These are phyloP conservation scores for Podosphaera leucotricha DNA, from an alignment of 2,329 filamentous ascomycete species.

Conservation along the genomic window DNA sequence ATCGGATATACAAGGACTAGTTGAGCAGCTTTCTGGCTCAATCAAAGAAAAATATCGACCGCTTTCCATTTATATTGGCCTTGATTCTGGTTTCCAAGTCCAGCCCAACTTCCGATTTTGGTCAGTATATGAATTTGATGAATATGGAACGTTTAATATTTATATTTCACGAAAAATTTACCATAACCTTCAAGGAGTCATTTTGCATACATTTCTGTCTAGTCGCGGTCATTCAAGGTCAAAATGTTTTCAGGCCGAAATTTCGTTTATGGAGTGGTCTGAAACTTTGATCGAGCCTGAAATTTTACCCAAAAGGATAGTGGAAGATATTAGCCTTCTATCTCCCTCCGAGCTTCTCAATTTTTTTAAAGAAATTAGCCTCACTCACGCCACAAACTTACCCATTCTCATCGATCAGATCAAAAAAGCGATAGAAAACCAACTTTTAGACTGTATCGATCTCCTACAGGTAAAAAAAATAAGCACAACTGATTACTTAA, in stretches of 20 bases:
- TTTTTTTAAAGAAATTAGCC: constrained; percentile 5
- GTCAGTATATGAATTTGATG: constrained; percentile 17
- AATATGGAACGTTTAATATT: constrained; percentile 13
- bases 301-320: constrained; percentile 15
- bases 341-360: constrained; percentile 15
- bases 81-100: constrained; percentile 20
- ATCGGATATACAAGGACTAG: constrained; percentile 6
- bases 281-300: constrained; percentile 11
- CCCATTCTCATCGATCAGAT: constrained; percentile 4
- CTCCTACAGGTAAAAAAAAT: constrained; percentile 17
- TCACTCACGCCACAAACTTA: constrained; percentile 2
- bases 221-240: constrained; percentile 19
- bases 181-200: constrained; percentile 19
- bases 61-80: constrained; percentile 15
- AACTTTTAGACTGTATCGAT: constrained; percentile 6
- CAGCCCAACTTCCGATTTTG: constrained; percentile 18
- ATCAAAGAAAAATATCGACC: constrained; percentile 14
- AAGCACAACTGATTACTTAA: constrained; percentile 19
- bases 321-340: constrained; percentile 19
- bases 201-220: constrained; percentile 23
- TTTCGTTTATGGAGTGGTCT: constrained; percentile 18
- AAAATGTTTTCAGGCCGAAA: constrained; percentile 20
- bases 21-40: constrained; percentile 4
- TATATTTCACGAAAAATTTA: constrained; percentile 19
- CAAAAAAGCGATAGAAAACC: constrained; percentile 3